Base-by-base conservation (phyloP, 2,329 filamentous ascomycete species). In the Metarhizium robertsii region DNA sequence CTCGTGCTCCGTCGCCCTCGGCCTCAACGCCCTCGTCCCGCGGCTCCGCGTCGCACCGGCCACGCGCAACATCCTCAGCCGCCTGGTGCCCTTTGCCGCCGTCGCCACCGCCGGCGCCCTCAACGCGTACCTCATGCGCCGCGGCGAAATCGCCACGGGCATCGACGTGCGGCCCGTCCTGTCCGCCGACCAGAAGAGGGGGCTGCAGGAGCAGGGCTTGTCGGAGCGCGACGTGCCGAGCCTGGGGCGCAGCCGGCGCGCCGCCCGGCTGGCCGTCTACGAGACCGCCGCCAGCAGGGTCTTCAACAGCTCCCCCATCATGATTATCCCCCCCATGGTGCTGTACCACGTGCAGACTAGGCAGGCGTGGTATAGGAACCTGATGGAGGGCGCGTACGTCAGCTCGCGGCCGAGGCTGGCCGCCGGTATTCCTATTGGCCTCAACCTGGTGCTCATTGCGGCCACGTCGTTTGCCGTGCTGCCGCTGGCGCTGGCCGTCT, bases 61-160 rank as follows among this genome's bases (percentile, higher is more conserved):
- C 53, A 88, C 92, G 3, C 85, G 85, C 58, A 79, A 86, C 43
- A 83, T 95, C 20, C 83, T 97, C 2, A 80, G 84, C 54, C 86
- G 94, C n/a, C 81, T 99, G 8, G 92, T 97, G 6, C 94, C 94
- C 30, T 99, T 99, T 67, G 94, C 92, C 0, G 94, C 94, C 13
- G 94, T 99, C 11, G 92, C 92, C 34, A 88, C 85, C 57, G 94
- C 94, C 4, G 92, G 91, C 65, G 90, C 86, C 1, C 79, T 99
- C 59, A 99, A 99, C 72, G 94, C 96, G 30, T 95, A 96, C 73
- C 81, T 99, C 55, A 99, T 99, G 94, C 90, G 94, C 57, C 87
- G 90, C 60, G 92, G 96, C 71, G 94, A 99, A 75, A 97, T 99
- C 64, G 82, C 88, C 66, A 83, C 83, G 58, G 94, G 94, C 53